Evolutionary conservation across 768 basidiomycete genomes (phyloP).

Genomic region (Baorangia bicolor): DNA sequence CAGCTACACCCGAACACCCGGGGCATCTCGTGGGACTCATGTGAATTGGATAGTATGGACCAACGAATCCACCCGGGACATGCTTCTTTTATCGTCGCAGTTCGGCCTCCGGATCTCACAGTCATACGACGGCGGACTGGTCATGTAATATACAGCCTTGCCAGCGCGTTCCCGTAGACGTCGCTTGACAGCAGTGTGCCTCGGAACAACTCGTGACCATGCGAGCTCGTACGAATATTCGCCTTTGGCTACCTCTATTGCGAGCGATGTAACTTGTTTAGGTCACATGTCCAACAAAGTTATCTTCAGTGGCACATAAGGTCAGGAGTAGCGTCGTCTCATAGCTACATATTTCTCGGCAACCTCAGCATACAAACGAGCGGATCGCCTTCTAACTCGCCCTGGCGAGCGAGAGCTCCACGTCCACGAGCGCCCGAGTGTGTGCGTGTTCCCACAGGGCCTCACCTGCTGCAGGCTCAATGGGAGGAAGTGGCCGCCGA

Average conservation of each 20-base stretch:
- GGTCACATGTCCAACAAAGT: neutral
- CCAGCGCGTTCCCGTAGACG: neutral
- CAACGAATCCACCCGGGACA: too few relatives aligned
- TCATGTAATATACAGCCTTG: neutral
- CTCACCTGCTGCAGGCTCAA: conserved; percentile 51
- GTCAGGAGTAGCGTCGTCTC: neutral
- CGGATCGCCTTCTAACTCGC: conserved; percentile 1
- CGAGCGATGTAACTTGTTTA: neutral
- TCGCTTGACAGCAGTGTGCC: neutral
- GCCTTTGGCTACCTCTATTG: neutral
- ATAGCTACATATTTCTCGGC: neutral
- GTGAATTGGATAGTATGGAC: neutral
- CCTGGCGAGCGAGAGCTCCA: conserved; percentile 60
- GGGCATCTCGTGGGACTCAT: conserved; percentile 7
- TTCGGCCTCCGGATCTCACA: conserved; percentile 18
- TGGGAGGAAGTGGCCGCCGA: conserved; percentile 75
- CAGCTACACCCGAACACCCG: conserved; percentile 12
- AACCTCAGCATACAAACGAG: neutral
- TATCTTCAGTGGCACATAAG: neutral
- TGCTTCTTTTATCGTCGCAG: neutral
- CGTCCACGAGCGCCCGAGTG: conserved; percentile 60
- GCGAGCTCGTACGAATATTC: neutral
- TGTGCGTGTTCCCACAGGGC: conserved; percentile 73
- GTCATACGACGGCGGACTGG: neutral
- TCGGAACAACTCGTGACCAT: conserved; percentile 3